These are phyloP conservation scores for Tubosaeta sp. DNA, from an alignment of 768 basidiomycete species.

Conservation along the genomic window DNA sequence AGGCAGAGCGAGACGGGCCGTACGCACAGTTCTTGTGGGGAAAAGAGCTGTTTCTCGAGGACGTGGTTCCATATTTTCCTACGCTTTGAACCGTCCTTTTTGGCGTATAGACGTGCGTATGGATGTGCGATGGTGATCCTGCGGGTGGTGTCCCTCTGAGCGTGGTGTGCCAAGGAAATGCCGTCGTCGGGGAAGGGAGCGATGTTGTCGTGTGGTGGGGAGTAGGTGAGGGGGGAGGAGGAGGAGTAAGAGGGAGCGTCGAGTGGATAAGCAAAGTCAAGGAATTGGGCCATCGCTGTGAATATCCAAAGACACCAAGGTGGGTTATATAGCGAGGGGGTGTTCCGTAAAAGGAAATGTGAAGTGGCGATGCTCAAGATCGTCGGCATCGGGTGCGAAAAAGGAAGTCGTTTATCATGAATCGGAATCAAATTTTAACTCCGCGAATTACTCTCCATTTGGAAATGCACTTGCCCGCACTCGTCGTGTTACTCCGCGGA, in stretches of 20 bases:
- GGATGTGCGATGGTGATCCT: slow-evolving; percentile 51
- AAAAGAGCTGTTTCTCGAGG: slow-evolving; percentile 69
- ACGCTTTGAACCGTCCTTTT: slow-evolving; percentile 59
- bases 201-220: slow-evolving; percentile 2
- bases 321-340: slow-evolving; percentile 17
- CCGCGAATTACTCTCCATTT: slow-evolving; percentile 18
- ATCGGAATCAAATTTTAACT: slow-evolving; percentile 21
- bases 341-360: slow-evolving; percentile 13
- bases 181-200: slow-evolving; percentile 22
- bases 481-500: slow-evolving; percentile 21
- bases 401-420: neutral
- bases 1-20: neutral
- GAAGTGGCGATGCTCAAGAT: slow-evolving; percentile 13
- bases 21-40: slow-evolving; percentile 59
- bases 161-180: slow-evolving; percentile 15
- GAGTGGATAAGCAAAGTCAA: slow-evolving; percentile 5
- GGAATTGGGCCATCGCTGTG: slow-evolving; percentile 16
- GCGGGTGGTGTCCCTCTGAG: slow-evolving; percentile 16
- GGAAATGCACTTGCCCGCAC: neutral
- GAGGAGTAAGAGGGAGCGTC: slow-evolving; percentile 5
- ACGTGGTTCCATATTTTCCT: slow-evolving; percentile 77
- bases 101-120: slow-evolving; percentile 65
- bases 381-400: slow-evolving; percentile 13
- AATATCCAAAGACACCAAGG: slow-evolving; percentile 2
- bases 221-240: slow-evolving; percentile 1